Percentiles rank a stretch among this genome's conserved stretches.
These are phyloP conservation scores for Annulohypoxylon truncatum DNA, from an alignment of 2,329 filamentous ascomycete species.

Conservation along the genomic window DNA sequence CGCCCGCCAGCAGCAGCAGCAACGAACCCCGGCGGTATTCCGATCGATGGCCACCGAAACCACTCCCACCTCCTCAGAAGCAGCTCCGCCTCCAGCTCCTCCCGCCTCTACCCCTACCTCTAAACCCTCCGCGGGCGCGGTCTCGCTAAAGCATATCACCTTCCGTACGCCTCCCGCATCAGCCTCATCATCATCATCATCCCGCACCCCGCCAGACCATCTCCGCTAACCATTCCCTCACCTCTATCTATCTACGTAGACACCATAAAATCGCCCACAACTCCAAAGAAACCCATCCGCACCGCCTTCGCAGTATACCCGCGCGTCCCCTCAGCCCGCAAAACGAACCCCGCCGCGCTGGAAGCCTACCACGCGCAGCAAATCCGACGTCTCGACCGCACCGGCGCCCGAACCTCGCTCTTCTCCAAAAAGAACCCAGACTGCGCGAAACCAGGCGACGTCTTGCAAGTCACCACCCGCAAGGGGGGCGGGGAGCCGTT, in stretches of 20 bases:
- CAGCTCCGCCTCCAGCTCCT: conserved; percentile 4
- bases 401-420: conserved; percentile 81
- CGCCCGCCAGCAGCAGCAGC: conserved; percentile 63
- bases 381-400: conserved; percentile 82
- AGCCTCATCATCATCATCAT: too few species aligned
- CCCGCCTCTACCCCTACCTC: conserved; percentile 24
- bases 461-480: conserved; percentile 85
- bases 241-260: conserved; percentile 35
- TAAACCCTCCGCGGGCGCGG: conserved; percentile 34
- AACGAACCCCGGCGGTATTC: conserved; percentile 46
- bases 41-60: conserved; percentile 62
- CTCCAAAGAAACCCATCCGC: conserved; percentile 49
- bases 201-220: neutral
- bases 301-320: conserved; percentile 66
- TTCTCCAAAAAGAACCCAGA: conserved; percentile 84
- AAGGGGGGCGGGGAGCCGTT: conserved; percentile 86
- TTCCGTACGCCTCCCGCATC: conserved; percentile 42
- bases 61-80: conserved; percentile 35
- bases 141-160: conserved; percentile 16
- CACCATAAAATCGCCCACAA: conserved; percentile 46
- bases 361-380: conserved; percentile 74
- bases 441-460: conserved; percentile 85
- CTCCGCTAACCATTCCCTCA: conserved; percentile 20
- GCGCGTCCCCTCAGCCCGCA: conserved; percentile 65
- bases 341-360: conserved; percentile 74